Evolutionary conservation across 176 grass and related monocot species (phyloP), one percentile per base, ranked within the genome.

Genomic region (Musa acuminata): DNA sequence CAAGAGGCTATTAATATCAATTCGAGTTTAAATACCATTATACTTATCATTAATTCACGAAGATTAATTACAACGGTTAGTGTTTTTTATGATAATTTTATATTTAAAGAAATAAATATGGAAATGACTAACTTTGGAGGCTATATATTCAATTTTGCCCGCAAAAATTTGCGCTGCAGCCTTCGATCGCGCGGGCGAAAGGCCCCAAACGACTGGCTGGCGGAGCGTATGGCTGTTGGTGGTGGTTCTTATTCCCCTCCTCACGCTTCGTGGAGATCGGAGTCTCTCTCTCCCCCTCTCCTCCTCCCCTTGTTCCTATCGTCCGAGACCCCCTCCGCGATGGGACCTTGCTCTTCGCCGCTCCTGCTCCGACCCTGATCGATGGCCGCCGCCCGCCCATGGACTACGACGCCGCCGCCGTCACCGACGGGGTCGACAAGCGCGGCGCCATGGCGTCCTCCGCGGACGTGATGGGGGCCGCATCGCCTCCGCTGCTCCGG

Each of bases 381-480:
- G 81, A 85, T 91, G 85, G 88, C 49, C 8, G 35, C 35, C 35
- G 9, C 16, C 64, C 76, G 73, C 77, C 55, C 73, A 80, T 70
- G 63, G 87, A 87, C 85, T 85, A 87, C 54, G 82, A 85, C 54
- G 54, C 58, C 74, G 82, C 88, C 2, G 35, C 35, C 77, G 88
- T 29, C 67, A 5, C 3, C 35, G 35, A 43, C 35, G 67, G 67
- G 67, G 67, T 70, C 67, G 43, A 51, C 67, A 70, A 70, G 67
- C 67, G 17, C 67, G 67, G 84, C 78, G 75, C 69, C 79, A 52
- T 82, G 79, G 79, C 82, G 73, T 2, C 67, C 35, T 80, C 80
- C 19, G 77, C 72, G 77, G 76, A 82, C 75, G 79, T 67, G 64
- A 82, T 76, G 76, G 80, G 82, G 55, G 67, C 82, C 68, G 72